A percentile compares a stretch with the other conserved stretches of the same genome.
phyloP scores from a whole-genome alignment of 179 eudicot species.

The Gypsophila paniculata region DNA sequence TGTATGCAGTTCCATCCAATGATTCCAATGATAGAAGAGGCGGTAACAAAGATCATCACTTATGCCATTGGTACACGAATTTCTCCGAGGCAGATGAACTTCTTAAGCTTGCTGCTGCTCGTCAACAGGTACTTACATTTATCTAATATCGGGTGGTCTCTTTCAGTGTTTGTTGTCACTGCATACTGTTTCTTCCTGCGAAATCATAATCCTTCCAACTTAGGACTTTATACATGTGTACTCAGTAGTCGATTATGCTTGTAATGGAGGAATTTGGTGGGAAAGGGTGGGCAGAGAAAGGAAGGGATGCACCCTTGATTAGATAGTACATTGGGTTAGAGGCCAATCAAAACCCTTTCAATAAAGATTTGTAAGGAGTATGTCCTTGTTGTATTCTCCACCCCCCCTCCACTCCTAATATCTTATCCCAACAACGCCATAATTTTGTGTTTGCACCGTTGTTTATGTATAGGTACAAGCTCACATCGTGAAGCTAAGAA shows the following conservation, averaged over 20 bases:
- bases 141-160: background rate
- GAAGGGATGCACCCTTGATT: no score
- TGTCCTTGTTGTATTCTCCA: no score
- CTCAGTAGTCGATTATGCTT: background rate
- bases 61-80: constrained; percentile 63
- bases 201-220: no score
- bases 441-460: constrained; percentile 9
- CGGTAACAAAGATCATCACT: constrained; percentile 53
- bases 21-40: constrained; percentile 44
- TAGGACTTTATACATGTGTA: no score
- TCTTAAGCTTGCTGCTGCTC: constrained; percentile 71
- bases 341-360: no score
- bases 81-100: constrained; percentile 79
- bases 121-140: constrained; percentile 48
- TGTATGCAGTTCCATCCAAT: constrained; percentile 36
- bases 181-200: background rate
- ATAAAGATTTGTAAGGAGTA: no score
- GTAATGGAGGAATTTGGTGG: no score
- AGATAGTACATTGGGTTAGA: no score
- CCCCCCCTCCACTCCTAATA: no score
- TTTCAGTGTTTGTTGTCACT: background rate
- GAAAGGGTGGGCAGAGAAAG: no score
- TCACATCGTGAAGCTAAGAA: constrained; percentile 61
- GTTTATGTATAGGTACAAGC: constrained; percentile 59
- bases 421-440: no score